phyloP scores from a whole-genome alignment of 2,329 filamentous ascomycete genomes.

The Thelonectria blattea region DNA sequence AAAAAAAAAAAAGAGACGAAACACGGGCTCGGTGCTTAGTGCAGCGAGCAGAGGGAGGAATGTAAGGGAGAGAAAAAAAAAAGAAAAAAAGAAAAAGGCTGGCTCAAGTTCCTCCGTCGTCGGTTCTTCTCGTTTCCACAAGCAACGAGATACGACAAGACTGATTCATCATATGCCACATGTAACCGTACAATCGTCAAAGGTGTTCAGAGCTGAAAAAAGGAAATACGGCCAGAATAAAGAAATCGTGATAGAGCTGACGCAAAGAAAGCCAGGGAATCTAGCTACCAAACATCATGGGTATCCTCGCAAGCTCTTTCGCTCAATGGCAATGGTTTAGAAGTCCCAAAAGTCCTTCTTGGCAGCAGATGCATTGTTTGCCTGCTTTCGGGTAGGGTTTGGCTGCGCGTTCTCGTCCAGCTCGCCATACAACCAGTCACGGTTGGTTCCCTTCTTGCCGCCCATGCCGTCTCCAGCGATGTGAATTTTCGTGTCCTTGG shows the following conservation, averaged over 20 bases:
- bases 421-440: constrained; percentile 62
- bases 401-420: constrained; percentile 47
- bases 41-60: too few species aligned
- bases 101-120: constrained; percentile 7
- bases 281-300: constrained; percentile 14
- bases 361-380: constrained; percentile 38
- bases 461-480: constrained; percentile 71
- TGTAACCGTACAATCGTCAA: constrained; percentile 38
- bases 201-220: constrained; percentile 4
- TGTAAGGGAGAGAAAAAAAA: constrained; percentile 12
- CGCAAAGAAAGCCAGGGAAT: constrained; percentile 5
- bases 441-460: constrained; percentile 58
- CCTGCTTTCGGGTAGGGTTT: constrained; percentile 46
- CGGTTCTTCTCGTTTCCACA: constrained; percentile 17
- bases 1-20: neutral
- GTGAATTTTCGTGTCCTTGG: constrained; percentile 40
- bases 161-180: constrained; percentile 40
- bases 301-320: constrained; percentile 19
- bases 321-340: constrained; percentile 37
- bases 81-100: constrained; percentile 18
- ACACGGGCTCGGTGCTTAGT: too few species aligned
- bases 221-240: neutral
- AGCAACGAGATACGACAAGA: constrained; percentile 2
- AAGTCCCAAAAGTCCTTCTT: constrained; percentile 57
- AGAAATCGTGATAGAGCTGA: constrained; percentile 8